phyloP scores from a whole-genome alignment of 257 asterid species.

The Orobanche coerulescens region DNA sequence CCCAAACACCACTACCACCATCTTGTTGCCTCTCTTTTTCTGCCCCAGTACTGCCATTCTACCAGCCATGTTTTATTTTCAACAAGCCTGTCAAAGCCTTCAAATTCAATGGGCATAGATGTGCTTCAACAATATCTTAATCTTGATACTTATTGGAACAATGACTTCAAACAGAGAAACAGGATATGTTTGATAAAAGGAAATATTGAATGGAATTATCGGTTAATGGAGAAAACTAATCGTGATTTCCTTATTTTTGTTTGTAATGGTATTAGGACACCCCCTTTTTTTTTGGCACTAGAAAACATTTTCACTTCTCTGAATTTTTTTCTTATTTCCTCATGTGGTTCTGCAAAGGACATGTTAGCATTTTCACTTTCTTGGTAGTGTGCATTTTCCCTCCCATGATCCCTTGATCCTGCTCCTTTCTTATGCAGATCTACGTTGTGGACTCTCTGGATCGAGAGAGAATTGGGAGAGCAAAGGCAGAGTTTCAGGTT shows the following conservation, averaged over 20 bases:
- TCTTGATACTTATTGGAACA: conserved; percentile 6
- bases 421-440: conserved; percentile 42
- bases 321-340: conserved; percentile 11
- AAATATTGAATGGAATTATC: too few species aligned
- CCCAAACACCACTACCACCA: background rate
- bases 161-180: conserved; percentile 6
- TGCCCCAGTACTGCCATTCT: background rate
- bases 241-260: conserved; percentile 5
- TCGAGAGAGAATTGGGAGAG: conserved; percentile 78
- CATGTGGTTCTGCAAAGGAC: conserved; percentile 11
- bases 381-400: background rate
- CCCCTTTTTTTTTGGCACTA: background rate
- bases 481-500: conserved; percentile 92
- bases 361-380: conserved; percentile 4
- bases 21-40: background rate
- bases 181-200: background rate
- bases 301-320: background rate
- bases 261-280: background rate
- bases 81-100: background rate
- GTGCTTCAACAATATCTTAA: background rate
- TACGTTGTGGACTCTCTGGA: conserved; percentile 96
- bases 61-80: too few species aligned
- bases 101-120: background rate
- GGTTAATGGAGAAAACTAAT: conserved; percentile 8
- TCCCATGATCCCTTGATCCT: conserved; percentile 9